Percentiles rank a stretch among this genome's conserved stretches.
Evolutionary conservation across 306 rosid genomes (phyloP).

Genomic region (Medicago arabica): DNA sequence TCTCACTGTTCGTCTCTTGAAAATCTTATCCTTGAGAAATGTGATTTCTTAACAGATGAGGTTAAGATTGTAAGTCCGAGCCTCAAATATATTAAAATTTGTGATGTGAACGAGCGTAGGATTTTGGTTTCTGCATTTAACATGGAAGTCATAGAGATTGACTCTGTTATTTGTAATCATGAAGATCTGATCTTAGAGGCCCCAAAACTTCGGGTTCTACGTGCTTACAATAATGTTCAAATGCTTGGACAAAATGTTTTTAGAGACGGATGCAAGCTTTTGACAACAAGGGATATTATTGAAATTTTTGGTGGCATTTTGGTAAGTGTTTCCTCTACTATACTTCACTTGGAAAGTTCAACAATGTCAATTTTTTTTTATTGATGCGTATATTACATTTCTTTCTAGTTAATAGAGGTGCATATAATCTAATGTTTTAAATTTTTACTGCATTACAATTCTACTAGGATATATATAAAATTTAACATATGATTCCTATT

Average conservation of each 20-base stretch:
- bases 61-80: background rate
- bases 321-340: background rate
- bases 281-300: background rate
- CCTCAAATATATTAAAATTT: background rate
- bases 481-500: background rate
- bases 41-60: background rate
- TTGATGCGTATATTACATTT: background rate
- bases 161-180: background rate
- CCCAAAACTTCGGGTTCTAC: background rate
- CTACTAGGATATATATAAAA: background rate
- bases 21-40: background rate
- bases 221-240: background rate
- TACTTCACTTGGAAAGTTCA: background rate
- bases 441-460: background rate
- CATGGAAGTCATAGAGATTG: background rate
- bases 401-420: background rate
- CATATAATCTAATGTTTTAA: background rate
- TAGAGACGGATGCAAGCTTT: background rate
- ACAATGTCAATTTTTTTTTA: background rate
- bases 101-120: background rate
- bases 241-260: background rate
- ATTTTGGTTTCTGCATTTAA: background rate
- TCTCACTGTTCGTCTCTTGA: background rate
- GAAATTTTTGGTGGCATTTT: background rate
- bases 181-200: background rate